phyloP scores from a whole-genome alignment of 768 basidiomycete species.

The Rhizopogon sp. region DNA sequence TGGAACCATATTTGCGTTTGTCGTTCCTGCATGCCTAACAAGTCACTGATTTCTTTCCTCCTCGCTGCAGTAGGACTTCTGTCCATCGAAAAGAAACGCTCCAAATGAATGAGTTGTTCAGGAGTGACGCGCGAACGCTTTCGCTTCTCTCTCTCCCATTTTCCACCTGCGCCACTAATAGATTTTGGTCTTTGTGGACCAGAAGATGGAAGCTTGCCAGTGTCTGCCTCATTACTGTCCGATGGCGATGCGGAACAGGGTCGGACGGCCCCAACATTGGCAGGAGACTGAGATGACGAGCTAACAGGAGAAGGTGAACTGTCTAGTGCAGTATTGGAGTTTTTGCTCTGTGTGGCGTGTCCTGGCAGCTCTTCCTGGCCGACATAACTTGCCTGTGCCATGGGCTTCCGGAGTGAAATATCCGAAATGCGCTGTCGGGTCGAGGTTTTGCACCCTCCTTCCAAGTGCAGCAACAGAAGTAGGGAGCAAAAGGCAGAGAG shows the following conservation, averaged over 20 bases:
- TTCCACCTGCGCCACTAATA: conserved; percentile 17
- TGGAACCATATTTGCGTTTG: conserved; percentile 92
- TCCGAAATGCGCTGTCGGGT: background rate
- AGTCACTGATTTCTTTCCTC: conserved; percentile 67
- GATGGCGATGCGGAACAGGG: conserved; percentile 19
- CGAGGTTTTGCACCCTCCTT: background rate
- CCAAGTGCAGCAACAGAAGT: background rate
- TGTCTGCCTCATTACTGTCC: conserved; percentile 25
- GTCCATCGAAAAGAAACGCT: conserved; percentile 63
- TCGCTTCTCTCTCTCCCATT: conserved; percentile 49
- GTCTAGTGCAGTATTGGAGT: conserved; percentile 16
- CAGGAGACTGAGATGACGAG: conserved; percentile 26
- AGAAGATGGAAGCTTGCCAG: conserved; percentile 27
- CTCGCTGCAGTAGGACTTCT: conserved; percentile 68
- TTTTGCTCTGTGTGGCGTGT: conserved; percentile 21
- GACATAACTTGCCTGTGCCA: conserved; percentile 20
- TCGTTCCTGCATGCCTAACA: conserved; percentile 78
- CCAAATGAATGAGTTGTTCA: conserved; percentile 73
- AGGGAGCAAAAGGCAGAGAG: background rate
- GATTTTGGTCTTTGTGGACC: conserved; percentile 32
- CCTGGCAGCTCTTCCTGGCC: conserved; percentile 14
- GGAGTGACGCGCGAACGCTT: conserved; percentile 78
- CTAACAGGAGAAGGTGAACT: conserved; percentile 21
- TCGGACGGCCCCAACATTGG: conserved; percentile 13
- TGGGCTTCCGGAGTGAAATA: conserved; percentile 1